Conservation (phyloP, 1,284 basidiomycete genomes). For the Fomitopsis palustris region DNA sequence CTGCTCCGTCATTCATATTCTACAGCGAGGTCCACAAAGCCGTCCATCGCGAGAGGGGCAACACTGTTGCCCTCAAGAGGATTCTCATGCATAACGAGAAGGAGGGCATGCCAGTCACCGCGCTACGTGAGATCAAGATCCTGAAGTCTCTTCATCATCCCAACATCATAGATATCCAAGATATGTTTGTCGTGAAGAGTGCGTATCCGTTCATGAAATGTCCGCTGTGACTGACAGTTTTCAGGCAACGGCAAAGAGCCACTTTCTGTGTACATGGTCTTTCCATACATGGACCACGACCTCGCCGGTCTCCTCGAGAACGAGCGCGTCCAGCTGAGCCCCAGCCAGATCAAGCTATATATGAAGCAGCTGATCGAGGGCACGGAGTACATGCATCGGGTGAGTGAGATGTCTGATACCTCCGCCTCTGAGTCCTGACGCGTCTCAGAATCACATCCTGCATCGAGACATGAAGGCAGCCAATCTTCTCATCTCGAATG, state of each 20-base stretch:
- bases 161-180: slow-evolving; percentile 84
- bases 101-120: slow-evolving; percentile 95
- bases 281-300: slow-evolving; percentile 99
- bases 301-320: slow-evolving; percentile 93
- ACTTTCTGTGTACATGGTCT: slow-evolving; percentile 95
- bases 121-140: slow-evolving; percentile 97
- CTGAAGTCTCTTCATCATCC: slow-evolving; percentile 87
- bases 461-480: slow-evolving; percentile 99
- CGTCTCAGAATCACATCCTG: slow-evolving; percentile 81
- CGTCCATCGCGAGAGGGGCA: slow-evolving; percentile 57
- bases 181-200: slow-evolving; percentile 87
- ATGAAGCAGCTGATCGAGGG: slow-evolving; percentile 95
- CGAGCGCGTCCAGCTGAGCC: slow-evolving; percentile 75
- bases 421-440: slow-evolving; percentile 10
- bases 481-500: slow-evolving; percentile 91
- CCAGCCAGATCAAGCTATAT: slow-evolving; percentile 91
- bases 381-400: slow-evolving; percentile 92
- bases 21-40: slow-evolving; percentile 87
- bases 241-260: slow-evolving; percentile 62
- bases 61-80: slow-evolving; percentile 85
- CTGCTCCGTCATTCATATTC: slow-evolving; percentile 6
- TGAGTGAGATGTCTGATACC: slow-evolving; percentile 34
- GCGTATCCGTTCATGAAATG: slow-evolving; percentile 20
- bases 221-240: not conserved
- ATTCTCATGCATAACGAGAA: slow-evolving; percentile 97